Evolutionary conservation across 192 early-diverging fungal genomes (phyloP), one percentile per base, ranked within the genome.

Genomic region (Borealophlyctis nickersoniae): DNA sequence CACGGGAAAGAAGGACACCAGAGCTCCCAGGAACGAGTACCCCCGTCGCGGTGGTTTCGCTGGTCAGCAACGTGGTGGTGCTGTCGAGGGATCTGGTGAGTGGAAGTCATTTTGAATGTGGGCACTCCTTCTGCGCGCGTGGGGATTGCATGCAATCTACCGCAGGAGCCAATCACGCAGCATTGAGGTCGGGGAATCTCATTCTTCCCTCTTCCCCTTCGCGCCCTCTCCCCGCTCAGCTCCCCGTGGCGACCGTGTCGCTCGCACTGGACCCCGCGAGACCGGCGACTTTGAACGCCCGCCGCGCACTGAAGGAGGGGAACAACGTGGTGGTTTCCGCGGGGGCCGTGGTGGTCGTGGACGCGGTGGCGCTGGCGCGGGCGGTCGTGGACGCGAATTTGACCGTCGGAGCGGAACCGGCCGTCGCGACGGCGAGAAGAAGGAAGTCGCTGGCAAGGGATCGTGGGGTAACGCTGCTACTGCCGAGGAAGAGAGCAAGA

Each of bases 371-470:
- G 51, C 22, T 34, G 76, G 87, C 36, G 81, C 81, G 27, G 74
- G 82, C 16, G 60, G 69, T 34, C 82, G 84, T 71, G 86, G 89
- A 1, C 87, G 89, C 59, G 84, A 88, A 75, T 89, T 86, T 72
- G 93, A 97, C 74, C 90, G 92, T 69, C 92, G 91, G 83, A 86
- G 81, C 71, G 89, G 73, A 53, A 90, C 88, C n/a, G 91, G 87
- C 45, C 71, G 72, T 52, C 78, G 77, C 55, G 93, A 94, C 71
- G 86, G 86, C 50, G 89, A 89, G 36, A 98, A 98, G 87, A 96
- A 98, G 83, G 88, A 91, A 72, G 71, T 77, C 50, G 82, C 77
- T 63, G 79, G 76, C 35, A 88, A 82, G 71, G 87, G 88, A 72
- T 87, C 85, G 34, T 92, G 91, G 91, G 89, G 92, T 27, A 77